phyloP scores from a whole-genome alignment of 23 red algal genomes.

The Gracilaria caudata region DNA sequence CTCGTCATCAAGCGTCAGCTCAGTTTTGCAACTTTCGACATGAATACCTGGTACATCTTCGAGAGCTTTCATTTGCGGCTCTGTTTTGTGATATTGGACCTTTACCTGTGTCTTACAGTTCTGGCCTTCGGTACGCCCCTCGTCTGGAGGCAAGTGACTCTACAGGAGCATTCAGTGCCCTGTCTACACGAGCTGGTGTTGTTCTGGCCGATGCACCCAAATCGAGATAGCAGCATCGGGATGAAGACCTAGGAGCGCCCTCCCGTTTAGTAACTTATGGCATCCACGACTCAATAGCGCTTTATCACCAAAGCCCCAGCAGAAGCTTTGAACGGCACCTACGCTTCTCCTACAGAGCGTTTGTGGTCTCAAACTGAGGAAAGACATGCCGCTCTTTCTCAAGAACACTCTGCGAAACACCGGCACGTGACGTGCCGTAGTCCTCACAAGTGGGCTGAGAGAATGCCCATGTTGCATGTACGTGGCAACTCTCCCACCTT shows the following conservation, averaged over 20 bases:
- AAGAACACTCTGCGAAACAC: conserved; percentile 42
- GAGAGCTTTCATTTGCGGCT: conserved; percentile 23
- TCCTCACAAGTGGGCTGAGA: background rate
- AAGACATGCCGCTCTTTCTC: conserved; percentile 15
- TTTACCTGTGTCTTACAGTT: background rate
- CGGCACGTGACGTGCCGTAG: no score
- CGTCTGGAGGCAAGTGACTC: conserved; percentile 56
- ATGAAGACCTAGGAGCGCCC: conserved; percentile 57
- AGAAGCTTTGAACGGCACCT: background rate
- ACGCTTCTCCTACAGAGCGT: background rate
- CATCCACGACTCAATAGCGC: conserved; percentile 23
- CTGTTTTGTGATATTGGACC: conserved; percentile 54
- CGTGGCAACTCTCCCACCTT: no score
- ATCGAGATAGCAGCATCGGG: conserved; percentile 1
- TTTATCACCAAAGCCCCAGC: background rate
- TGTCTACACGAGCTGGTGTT: conserved; percentile 47
- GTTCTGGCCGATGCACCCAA: conserved; percentile 27
- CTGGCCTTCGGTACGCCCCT: conserved; percentile 46
- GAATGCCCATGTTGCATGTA: conserved; percentile 24
- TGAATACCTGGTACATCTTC: conserved; percentile 42
- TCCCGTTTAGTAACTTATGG: conserved; percentile 22
- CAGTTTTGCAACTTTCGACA: conserved; percentile 87
- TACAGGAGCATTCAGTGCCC: conserved; percentile 51
- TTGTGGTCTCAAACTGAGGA: conserved; percentile 55
- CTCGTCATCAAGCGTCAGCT: no score